Percentiles rank a stretch among this genome's conserved stretches.
Conservation (phyloP, 176 grass and related monocot genomes). For the Aechmea fasciata region DNA sequence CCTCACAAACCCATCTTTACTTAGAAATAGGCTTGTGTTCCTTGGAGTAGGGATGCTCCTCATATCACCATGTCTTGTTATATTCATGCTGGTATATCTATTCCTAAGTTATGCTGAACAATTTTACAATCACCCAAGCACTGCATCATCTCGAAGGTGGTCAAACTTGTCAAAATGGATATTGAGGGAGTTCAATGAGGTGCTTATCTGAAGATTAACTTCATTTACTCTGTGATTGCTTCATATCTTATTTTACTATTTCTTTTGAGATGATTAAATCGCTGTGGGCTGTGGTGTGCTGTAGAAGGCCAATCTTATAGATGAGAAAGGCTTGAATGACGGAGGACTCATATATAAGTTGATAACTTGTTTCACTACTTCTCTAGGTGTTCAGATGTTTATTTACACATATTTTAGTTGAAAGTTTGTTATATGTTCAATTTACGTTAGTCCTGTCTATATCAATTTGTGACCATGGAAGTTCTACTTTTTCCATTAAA, state of each 20-base stretch:
- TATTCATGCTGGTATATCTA: slow-evolving; percentile 94
- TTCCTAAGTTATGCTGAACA: slow-evolving; percentile 90
- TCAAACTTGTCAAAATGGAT: slow-evolving; percentile 97
- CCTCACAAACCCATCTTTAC: slow-evolving; percentile 52
- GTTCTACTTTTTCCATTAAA: no score
- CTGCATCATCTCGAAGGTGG: slow-evolving; percentile 93
- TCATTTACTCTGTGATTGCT: neutral
- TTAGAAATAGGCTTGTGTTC: slow-evolving; percentile 67
- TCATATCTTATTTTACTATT: neutral
- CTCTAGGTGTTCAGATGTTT: no score
- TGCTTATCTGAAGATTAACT: slow-evolving; percentile 16
- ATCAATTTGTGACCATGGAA: no score
- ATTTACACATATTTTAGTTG: no score
- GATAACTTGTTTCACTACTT: no score
- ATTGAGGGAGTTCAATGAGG: slow-evolving; percentile 97
- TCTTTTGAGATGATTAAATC: neutral
- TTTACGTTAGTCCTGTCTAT: no score
- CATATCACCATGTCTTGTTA: slow-evolving; percentile 72
- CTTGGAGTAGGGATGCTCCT: slow-evolving; percentile 83
- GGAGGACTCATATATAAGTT: no score
- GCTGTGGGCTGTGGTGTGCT: neutral
- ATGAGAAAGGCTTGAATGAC: no score
- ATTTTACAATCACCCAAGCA: slow-evolving; percentile 91
- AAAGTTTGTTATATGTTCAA: no score
- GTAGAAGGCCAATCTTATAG: no score